phyloP scores from a whole-genome alignment of 164 flowering plant genomes.

The Tetracentron sinense region DNA sequence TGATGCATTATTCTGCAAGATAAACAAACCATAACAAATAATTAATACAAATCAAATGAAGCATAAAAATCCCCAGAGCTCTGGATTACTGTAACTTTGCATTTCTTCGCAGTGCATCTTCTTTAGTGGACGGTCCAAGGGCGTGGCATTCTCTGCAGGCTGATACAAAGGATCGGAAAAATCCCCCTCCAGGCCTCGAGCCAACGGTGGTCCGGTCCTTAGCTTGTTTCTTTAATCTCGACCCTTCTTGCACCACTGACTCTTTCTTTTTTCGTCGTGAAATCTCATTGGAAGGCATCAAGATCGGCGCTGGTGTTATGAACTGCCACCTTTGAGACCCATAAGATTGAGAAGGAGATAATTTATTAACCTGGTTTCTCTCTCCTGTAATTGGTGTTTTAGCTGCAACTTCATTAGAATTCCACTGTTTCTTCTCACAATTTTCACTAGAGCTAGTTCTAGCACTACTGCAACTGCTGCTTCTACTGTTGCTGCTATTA shows the following conservation, averaged over 20 bases:
- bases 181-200: constrained; percentile 31
- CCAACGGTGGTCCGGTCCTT: constrained; percentile 3
- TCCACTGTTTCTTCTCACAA: constrained; percentile 25
- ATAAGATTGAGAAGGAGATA: constrained; percentile 23
- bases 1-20: too few species aligned
- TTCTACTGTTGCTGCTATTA: constrained; percentile 58
- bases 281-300: constrained; percentile 23
- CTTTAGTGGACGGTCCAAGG: constrained; percentile 40
- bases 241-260: constrained; percentile 4
- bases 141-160: constrained; percentile 68
- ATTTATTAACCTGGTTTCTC: constrained; percentile 4
- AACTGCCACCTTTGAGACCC: constrained; percentile 54
- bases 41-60: too few species aligned
- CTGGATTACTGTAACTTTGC: not conserved
- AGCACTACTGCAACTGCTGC: constrained; percentile 53
- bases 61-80: not conserved
- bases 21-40: too few species aligned
- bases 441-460: constrained; percentile 49
- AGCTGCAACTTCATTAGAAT: constrained; percentile 5
- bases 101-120: not conserved
- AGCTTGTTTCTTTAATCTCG: constrained; percentile 11
- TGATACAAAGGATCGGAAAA: constrained; percentile 40
- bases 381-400: constrained; percentile 12
- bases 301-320: constrained; percentile 37
- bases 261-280: constrained; percentile 16